These are phyloP conservation scores for Cryptococcus sp. DNA, from an alignment of 1,284 basidiomycete genomes.

Conservation along the genomic window DNA sequence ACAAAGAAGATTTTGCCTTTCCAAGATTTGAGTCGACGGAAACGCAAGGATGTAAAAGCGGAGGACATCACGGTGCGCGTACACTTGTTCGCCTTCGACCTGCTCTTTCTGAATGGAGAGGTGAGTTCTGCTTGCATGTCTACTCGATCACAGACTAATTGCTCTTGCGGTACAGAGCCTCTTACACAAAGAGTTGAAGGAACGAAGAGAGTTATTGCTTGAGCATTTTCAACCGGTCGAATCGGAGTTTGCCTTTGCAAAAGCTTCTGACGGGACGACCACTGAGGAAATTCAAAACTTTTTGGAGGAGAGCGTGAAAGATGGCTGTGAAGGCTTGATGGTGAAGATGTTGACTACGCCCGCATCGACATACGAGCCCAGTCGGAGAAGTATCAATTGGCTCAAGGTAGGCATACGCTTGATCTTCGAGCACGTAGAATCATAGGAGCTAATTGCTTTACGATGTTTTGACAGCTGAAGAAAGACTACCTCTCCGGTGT, in stretches of 20 bases:
- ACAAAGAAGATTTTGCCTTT: conserved; percentile 72
- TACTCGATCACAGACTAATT: neutral
- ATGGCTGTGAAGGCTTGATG: conserved; percentile 98
- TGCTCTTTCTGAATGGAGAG: conserved; percentile 61
- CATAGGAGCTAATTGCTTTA: neutral
- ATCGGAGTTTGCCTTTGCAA: conserved; percentile 92
- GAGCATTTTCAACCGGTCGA: conserved; percentile 80
- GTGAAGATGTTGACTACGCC: conserved; percentile 96
- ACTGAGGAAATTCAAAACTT: conserved; percentile 94
- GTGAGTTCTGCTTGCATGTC: conserved; percentile 34
- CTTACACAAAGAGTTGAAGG: conserved; percentile 51
- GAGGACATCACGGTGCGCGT: conserved; percentile 61
- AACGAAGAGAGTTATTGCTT: conserved; percentile 73
- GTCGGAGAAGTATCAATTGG: conserved; percentile 94
- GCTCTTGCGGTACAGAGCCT: conserved; percentile 38
- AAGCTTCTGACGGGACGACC: conserved; percentile 81
- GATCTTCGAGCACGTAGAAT: neutral
- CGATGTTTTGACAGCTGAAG: conserved; percentile 67
- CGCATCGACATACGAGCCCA: conserved; percentile 92
- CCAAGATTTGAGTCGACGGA: conserved; percentile 81
- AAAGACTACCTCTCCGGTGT: conserved; percentile 97
- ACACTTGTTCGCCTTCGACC: conserved; percentile 61
- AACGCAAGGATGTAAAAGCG: conserved; percentile 77
- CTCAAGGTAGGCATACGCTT: conserved; percentile 69
- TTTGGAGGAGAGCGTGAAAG: conserved; percentile 93